A percentile compares a stretch with the other conserved stretches of the same genome.
phyloP scores from a whole-genome alignment of 2,329 filamentous ascomycete genomes.

The Beauveria varroae region DNA sequence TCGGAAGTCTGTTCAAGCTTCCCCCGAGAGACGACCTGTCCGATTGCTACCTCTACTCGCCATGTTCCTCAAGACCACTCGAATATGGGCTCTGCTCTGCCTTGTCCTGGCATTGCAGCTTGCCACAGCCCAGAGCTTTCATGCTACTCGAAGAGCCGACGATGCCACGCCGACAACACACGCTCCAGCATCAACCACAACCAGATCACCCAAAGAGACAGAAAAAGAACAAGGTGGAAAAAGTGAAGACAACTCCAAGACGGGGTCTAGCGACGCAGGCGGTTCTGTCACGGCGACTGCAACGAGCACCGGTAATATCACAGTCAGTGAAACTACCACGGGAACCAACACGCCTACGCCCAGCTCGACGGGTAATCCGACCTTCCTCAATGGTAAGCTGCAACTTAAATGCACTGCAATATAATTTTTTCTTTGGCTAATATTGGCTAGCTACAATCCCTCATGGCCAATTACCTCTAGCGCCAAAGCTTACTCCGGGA shows the following conservation, averaged over 20 bases:
- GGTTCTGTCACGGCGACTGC: not conserved
- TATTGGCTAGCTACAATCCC: conserved; percentile 35
- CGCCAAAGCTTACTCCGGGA: conserved; percentile 70
- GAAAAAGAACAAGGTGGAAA: not conserved
- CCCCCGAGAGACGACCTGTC: not conserved
- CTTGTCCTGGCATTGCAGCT: conserved; percentile 31
- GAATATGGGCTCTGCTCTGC: conserved; percentile 31
- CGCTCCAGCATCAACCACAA: conserved; percentile 13
- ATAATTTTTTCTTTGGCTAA: not conserved
- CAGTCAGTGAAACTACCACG: conserved; percentile 7
- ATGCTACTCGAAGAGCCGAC: conserved; percentile 25
- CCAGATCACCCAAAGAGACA: conserved; percentile 16
- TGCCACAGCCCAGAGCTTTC: conserved; percentile 26
- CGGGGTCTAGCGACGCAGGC: not conserved
- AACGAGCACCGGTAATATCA: not conserved
- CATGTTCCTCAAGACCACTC: conserved; percentile 29
- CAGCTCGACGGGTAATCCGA: conserved; percentile 21
- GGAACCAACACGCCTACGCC: conserved; percentile 11
- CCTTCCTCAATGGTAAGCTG: conserved; percentile 27
- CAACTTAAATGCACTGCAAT: not conserved
- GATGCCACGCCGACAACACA: conserved; percentile 2
- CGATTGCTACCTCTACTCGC: conserved; percentile 3
- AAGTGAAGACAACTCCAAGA: not conserved
- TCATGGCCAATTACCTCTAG: conserved; percentile 56
- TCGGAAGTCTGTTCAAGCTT: not conserved